Percentiles rank a stretch among this genome's conserved stretches.
Conservation (phyloP, 495 filamentous ascomycete genomes). For the Neurospora tetrasperma region DNA sequence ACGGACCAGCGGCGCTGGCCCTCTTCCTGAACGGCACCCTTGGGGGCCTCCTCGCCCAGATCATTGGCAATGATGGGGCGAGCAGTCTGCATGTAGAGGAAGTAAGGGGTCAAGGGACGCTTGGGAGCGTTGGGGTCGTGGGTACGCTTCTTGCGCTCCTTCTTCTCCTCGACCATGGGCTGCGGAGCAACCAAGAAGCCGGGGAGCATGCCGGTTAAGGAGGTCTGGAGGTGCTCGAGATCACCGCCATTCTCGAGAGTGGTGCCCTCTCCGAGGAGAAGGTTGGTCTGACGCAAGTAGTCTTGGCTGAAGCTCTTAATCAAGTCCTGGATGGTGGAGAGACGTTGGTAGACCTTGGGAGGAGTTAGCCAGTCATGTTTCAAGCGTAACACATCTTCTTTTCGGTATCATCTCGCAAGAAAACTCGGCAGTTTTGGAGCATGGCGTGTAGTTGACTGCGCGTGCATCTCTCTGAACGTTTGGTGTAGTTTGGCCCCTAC, state of each 20-base stretch:
- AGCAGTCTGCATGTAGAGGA: constrained; percentile 82
- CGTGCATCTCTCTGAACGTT: background rate
- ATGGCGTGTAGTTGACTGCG: background rate
- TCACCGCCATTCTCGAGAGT: constrained; percentile 36
- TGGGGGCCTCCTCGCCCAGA: constrained; percentile 56
- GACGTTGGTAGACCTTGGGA: constrained; percentile 57
- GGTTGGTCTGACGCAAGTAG: constrained; percentile 74
- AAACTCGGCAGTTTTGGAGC: background rate
- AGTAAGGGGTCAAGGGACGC: constrained; percentile 85
- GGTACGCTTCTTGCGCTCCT: constrained; percentile 78
- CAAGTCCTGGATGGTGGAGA: constrained; percentile 61
- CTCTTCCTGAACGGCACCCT: constrained; percentile 73
- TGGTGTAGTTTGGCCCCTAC: background rate
- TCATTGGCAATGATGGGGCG: constrained; percentile 67
- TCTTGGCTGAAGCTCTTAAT: constrained; percentile 65
- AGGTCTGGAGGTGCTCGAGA: constrained; percentile 43
- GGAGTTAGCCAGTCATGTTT: constrained; percentile 18
- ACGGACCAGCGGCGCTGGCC: constrained; percentile 71
- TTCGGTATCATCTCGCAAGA: background rate
- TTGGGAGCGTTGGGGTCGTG: constrained; percentile 93
- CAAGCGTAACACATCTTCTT: background rate
- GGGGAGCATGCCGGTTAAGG: constrained; percentile 23
- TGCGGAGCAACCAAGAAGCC: constrained; percentile 25
- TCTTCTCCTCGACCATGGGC: constrained; percentile 50
- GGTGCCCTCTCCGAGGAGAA: constrained; percentile 56